These are phyloP conservation scores for Euphorbia pulcherrima DNA, from an alignment of 345 rosid species.

Conservation along the genomic window DNA sequence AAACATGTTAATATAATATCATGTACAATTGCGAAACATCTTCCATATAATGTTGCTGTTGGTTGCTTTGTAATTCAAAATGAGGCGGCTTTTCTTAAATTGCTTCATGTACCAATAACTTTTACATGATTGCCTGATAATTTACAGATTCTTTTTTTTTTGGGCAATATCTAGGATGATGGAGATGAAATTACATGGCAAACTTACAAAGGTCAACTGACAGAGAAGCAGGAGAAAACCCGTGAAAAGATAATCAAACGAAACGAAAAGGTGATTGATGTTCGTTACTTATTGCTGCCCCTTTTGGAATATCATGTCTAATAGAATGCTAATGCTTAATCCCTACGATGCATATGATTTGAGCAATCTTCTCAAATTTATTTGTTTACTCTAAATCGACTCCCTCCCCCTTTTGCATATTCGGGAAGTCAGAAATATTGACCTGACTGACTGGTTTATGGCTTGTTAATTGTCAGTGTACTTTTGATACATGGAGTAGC, in stretches of 20 bases:
- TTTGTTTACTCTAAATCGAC: neutral
- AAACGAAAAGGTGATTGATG: conserved; percentile 57
- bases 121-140: neutral
- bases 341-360: neutral
- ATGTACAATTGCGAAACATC: neutral
- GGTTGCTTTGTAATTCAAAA: neutral
- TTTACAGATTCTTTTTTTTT: conserved; percentile 3
- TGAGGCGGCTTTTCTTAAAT: conserved; percentile 1
- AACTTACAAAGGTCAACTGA: conserved; percentile 87
- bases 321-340: neutral
- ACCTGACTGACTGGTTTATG: neutral
- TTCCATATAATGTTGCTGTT: neutral
- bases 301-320: conserved; percentile 2
- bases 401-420: neutral
- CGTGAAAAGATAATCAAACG: conserved; percentile 79
- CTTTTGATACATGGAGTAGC: neutral
- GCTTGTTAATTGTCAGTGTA: neutral
- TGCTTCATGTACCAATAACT: neutral
- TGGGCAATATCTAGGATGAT: conserved; percentile 57
- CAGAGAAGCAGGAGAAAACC: conserved; percentile 94
- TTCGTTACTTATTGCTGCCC: neutral
- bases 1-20: neutral
- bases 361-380: neutral
- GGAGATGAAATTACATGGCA: conserved; percentile 92
- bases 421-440: neutral